Conservation (phyloP, 108 stramenopile species). For the Stephanodiscus triporus region DNA sequence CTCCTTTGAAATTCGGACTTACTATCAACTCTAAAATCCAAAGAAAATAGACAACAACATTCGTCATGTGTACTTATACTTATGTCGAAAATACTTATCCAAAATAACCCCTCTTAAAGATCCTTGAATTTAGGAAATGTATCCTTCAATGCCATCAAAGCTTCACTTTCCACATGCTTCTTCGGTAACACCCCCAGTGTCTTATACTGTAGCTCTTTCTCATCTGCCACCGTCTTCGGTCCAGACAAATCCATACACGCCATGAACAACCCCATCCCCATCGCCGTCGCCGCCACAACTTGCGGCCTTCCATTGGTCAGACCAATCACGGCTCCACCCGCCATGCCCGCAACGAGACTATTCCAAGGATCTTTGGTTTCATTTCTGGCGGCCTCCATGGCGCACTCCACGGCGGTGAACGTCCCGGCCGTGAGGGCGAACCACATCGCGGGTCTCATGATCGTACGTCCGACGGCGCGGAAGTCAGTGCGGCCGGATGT, state of each 20-base stretch:
- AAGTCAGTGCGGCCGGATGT: constrained; percentile 19
- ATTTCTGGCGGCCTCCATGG: constrained; percentile 39
- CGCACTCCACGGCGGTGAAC: constrained; percentile 48
- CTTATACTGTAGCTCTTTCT: constrained; percentile 27
- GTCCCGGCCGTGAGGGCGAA: constrained; percentile 31
- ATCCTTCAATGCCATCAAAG: constrained; percentile 45
- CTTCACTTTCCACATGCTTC: constrained; percentile 43
- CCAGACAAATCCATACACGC: constrained; percentile 49
- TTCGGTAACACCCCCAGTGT: constrained; percentile 38
- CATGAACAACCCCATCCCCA: constrained; percentile 53
- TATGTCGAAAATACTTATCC: neutral
- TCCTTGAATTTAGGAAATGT: constrained; percentile 41
- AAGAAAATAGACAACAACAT: neutral
- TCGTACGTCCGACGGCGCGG: constrained; percentile 36
- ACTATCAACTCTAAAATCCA: neutral
- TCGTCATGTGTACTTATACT: neutral
- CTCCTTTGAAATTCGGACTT: too few species aligned
- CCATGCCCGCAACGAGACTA: constrained; percentile 48
- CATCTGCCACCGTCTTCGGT: constrained; percentile 36
- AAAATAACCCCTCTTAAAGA: constrained; percentile 19
- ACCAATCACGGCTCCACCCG: constrained; percentile 47
- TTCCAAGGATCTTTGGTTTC: constrained; percentile 49
- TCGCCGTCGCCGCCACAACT: constrained; percentile 41
- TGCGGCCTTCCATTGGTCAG: constrained; percentile 39
- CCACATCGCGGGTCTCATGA: constrained; percentile 49